Evolutionary conservation across 2,329 filamentous ascomycete genomes (phyloP).

Genomic region (Phoma sp.): DNA sequence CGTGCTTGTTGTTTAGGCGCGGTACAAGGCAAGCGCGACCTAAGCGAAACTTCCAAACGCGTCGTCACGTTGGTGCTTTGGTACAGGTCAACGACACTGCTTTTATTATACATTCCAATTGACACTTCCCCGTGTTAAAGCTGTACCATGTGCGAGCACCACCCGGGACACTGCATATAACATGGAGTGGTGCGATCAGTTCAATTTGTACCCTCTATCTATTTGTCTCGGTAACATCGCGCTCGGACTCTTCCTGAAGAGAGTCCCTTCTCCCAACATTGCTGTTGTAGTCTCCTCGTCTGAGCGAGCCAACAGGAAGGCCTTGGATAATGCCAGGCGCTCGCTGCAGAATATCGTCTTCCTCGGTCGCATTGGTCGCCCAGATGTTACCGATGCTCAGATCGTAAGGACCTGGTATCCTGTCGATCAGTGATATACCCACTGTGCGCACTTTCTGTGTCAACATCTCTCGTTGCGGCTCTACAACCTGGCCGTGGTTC

Average conservation of each 20-base stretch:
- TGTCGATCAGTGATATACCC: constrained; percentile 87
- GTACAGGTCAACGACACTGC: neutral
- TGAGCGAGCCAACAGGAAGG: constrained; percentile 28
- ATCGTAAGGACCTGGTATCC: constrained; percentile 87
- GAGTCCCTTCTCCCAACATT: constrained; percentile 23
- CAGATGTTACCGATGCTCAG: constrained; percentile 85
- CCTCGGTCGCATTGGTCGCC: constrained; percentile 75
- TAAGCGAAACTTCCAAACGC: constrained; percentile 27
- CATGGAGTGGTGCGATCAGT: neutral
- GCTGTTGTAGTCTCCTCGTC: constrained; percentile 28
- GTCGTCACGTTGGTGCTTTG: constrained; percentile 24
- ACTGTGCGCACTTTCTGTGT: constrained; percentile 84
- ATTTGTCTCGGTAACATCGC: constrained; percentile 19
- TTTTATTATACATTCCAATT: neutral
- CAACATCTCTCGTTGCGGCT: constrained; percentile 90
- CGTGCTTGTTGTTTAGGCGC: constrained; percentile 18
- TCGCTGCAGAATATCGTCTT: constrained; percentile 43
- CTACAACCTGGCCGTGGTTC: constrained; percentile 88
- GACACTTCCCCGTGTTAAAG: neutral
- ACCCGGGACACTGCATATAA: neutral
- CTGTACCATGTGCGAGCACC: neutral
- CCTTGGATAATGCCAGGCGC: constrained; percentile 36
- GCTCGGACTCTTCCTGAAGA: constrained; percentile 12
- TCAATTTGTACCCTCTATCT: constrained; percentile 11
- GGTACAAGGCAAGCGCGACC: constrained; percentile 20